Percentiles rank a stretch among this genome's conserved stretches.
Conservation (phyloP, 441 rosid genomes). For the Syzygium syzygioides region DNA sequence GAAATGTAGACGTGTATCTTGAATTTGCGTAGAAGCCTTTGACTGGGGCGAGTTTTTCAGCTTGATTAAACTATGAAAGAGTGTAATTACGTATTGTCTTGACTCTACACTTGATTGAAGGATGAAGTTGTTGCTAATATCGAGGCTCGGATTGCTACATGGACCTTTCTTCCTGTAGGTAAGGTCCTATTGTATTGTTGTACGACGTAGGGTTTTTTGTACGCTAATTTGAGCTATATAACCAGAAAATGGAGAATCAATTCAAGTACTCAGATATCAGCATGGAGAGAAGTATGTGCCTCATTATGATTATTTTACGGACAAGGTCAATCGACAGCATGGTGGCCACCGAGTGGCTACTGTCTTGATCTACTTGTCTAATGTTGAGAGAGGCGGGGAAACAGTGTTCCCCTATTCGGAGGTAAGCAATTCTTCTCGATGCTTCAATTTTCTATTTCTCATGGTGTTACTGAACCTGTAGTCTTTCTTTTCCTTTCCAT, state of each 20-base stretch:
- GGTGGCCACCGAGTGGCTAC: conserved; percentile 96
- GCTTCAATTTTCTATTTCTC: neutral
- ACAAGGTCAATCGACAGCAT: conserved; percentile 48
- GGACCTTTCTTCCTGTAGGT: conserved; percentile 93
- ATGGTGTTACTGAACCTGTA: neutral
- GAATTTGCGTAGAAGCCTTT: neutral
- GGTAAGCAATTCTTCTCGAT: conserved; percentile 26
- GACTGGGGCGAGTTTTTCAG: neutral
- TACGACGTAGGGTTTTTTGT: neutral
- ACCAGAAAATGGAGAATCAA: conserved; percentile 89
- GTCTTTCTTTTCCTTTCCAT: neutral
- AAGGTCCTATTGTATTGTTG: neutral
- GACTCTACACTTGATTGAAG: conserved; percentile 29
- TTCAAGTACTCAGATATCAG: conserved; percentile 86
- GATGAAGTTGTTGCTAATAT: conserved; percentile 67
- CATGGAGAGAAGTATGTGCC: conserved; percentile 93
- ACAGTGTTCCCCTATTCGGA: conserved; percentile 75
- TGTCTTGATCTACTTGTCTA: conserved; percentile 87
- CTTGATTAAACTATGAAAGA: neutral
- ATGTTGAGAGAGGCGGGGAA: conserved; percentile 81
- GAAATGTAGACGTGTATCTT: neutral
- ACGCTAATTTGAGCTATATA: neutral
- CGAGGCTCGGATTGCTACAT: conserved; percentile 77
- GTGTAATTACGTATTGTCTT: conserved; percentile 2
- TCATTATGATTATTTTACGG: conserved; percentile 84